Conservation (phyloP, 768 basidiomycete genomes). For the Kwoniella sp. region DNA sequence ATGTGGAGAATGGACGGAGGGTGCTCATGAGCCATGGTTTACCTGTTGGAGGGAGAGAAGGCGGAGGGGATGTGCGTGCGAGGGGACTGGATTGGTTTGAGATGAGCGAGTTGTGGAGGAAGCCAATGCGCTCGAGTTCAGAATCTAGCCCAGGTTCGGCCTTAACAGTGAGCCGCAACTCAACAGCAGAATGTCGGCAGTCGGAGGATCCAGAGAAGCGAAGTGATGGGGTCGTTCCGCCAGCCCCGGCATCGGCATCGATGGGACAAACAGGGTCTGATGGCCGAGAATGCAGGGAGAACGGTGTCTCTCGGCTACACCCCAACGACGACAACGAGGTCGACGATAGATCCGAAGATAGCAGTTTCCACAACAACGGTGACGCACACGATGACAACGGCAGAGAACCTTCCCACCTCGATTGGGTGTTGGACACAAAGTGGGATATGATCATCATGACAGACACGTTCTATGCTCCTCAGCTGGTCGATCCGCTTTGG, state of each 20-base stretch:
- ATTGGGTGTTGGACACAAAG: background rate
- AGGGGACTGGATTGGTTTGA: constrained; percentile 26
- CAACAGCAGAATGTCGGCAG: no score
- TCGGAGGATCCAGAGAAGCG: no score
- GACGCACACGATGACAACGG: background rate
- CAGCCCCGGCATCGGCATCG: no score
- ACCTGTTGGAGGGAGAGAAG: background rate
- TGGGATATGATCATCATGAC: constrained; percentile 80
- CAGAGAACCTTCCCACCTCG: constrained; percentile 55
- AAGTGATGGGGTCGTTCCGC: no score
- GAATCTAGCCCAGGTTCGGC: no score
- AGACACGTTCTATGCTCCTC: constrained; percentile 73
- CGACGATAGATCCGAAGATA: no score
- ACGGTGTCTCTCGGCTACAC: no score
- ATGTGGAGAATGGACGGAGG: constrained; percentile 59
- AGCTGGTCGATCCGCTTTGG: constrained; percentile 70
- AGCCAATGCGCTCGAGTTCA: no score
- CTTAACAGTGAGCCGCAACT: no score
- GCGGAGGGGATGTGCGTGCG: background rate
- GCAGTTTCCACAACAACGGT: background rate
- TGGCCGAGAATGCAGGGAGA: no score
- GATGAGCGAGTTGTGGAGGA: background rate
- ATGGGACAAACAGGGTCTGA: no score
- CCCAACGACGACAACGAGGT: no score
- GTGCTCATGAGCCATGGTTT: constrained; percentile 1